phyloP scores from a whole-genome alignment of 2,329 filamentous ascomycete genomes.

The Penicillium psychrosexuale region DNA sequence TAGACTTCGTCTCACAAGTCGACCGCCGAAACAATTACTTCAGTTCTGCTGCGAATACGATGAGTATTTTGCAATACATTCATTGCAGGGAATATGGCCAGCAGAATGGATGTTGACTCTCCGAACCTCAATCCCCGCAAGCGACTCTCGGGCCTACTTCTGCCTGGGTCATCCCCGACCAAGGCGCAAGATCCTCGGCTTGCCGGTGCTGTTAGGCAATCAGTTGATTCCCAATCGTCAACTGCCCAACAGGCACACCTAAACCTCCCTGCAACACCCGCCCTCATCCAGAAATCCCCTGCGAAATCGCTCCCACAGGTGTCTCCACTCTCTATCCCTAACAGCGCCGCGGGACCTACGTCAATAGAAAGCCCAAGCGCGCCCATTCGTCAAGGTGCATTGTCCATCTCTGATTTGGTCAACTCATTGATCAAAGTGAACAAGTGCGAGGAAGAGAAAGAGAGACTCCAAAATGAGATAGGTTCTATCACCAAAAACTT shows the following conservation, averaged over 20 bases:
- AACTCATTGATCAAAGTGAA: constrained; percentile 1
- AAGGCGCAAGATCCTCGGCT: constrained; percentile 5
- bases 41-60: background rate
- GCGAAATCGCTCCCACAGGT: background rate
- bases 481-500: constrained; percentile 40
- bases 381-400: background rate
- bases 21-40: background rate
- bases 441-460: constrained; percentile 26
- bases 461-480: constrained; percentile 28
- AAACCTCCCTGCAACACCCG: background rate
- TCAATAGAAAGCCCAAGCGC: background rate
- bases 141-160: background rate
- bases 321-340: background rate
- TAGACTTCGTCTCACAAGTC: background rate
- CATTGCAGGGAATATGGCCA: constrained; percentile 3
- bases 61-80: constrained; percentile 6
- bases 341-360: background rate
- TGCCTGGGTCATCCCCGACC: background rate
- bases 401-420: background rate
- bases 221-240: background rate
- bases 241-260: background rate
- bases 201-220: background rate
- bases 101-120: constrained; percentile 12
- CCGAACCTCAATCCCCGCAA: background rate
- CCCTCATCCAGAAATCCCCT: background rate